Percentiles rank a stretch among this genome's conserved stretches.
phyloP scores from a whole-genome alignment of 306 rosid species.

The Gastrolobium bilobum region DNA sequence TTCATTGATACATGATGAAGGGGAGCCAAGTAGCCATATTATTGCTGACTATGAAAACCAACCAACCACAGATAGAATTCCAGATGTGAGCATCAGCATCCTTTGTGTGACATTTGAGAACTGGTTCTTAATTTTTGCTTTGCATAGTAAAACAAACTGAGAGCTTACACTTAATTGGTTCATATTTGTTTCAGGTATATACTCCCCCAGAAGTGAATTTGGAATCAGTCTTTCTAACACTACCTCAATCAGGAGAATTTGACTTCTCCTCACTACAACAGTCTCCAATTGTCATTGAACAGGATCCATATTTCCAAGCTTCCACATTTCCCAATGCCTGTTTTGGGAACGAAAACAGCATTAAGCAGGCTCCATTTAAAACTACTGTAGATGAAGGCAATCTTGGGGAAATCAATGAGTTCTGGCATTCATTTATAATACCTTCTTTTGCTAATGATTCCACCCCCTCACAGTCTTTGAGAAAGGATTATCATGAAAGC shows the following conservation, averaged over 20 bases:
- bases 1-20: conserved; percentile 37
- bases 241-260: neutral
- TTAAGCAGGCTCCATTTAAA: neutral
- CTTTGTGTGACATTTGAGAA: neutral
- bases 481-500: conserved; percentile 26
- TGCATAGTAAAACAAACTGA: neutral
- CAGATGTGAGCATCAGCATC: conserved; percentile 51
- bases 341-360: neutral
- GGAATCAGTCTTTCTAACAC: neutral
- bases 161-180: conserved; percentile 7
- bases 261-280: neutral
- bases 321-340: neutral
- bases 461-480: neutral
- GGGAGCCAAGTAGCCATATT: conserved; percentile 34
- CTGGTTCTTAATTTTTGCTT: neutral
- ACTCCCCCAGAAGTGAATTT: neutral
- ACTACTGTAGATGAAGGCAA: conserved; percentile 25
- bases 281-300: neutral
- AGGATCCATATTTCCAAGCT: neutral
- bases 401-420: neutral
- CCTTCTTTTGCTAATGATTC: neutral
- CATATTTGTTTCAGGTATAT: conserved; percentile 30
- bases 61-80: neutral
- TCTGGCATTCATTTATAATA: neutral
- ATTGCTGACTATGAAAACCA: conserved; percentile 28